A percentile compares a stretch with the other conserved stretches of the same genome.
phyloP scores from a whole-genome alignment of 2,329 filamentous ascomycete species.

The Penicillium sp. region DNA sequence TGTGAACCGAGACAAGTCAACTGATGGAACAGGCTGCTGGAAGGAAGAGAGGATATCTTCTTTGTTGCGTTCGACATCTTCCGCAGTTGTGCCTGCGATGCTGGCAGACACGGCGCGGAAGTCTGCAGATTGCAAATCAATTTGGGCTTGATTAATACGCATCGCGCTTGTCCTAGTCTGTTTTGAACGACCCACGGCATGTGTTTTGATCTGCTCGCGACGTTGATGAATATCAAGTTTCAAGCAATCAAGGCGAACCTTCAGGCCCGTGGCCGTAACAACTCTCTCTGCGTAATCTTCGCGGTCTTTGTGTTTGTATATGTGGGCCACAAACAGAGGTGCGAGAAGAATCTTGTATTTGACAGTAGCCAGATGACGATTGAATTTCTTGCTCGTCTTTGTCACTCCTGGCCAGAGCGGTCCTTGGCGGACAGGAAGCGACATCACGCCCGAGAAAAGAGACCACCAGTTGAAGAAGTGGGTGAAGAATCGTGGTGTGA shows the following conservation, averaged over 20 bases:
- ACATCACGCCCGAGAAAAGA: slow-evolving; percentile 92
- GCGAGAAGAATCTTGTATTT: slow-evolving; percentile 95
- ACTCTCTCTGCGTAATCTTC: slow-evolving; percentile 77
- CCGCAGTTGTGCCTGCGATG: slow-evolving; percentile 75
- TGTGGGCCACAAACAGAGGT: slow-evolving; percentile 90
- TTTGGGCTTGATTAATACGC: slow-evolving; percentile 90
- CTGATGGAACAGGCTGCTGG: slow-evolving; percentile 52
- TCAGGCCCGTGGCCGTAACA: slow-evolving; percentile 92
- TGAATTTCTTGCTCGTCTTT: slow-evolving; percentile 98
- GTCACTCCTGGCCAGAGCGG: slow-evolving; percentile 86
- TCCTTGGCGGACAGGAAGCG: slow-evolving; percentile 89
- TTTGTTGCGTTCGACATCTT: slow-evolving; percentile 63
- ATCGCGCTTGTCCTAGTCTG: slow-evolving; percentile 85
- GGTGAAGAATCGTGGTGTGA: slow-evolving; percentile 94
- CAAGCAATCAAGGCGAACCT: slow-evolving; percentile 92
- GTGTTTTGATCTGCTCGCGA: slow-evolving; percentile 83
- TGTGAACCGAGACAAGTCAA: slow-evolving; percentile 79
- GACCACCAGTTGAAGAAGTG: slow-evolving; percentile 99
- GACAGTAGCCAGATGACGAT: slow-evolving; percentile 93
- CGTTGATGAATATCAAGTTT: slow-evolving; percentile 96
- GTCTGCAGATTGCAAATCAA: slow-evolving; percentile 89
- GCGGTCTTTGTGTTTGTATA: slow-evolving; percentile 96
- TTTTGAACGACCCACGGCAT: slow-evolving; percentile 72
- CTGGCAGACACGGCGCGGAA: slow-evolving; percentile 90
- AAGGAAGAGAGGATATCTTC: slow-evolving; percentile 62